These are phyloP conservation scores for Chenopodium album DNA, from an alignment of 148 eudicot genomes.

Conservation along the genomic window DNA sequence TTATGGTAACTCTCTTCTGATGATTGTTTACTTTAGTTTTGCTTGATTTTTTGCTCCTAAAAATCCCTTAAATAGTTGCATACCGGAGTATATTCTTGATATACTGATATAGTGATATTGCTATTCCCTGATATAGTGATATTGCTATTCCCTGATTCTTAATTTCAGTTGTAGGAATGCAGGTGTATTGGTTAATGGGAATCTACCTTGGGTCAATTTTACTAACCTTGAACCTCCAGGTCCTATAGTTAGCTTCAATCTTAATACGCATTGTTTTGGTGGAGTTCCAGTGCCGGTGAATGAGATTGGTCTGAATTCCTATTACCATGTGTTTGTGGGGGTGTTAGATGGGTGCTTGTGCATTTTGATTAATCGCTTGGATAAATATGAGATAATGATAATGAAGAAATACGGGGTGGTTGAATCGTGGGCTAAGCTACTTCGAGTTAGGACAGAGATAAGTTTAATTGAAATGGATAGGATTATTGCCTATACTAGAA, in stretches of 20 bases:
- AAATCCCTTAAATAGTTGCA: too few relatives aligned
- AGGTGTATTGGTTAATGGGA: slow-evolving; percentile 13
- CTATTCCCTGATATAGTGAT: too few relatives aligned
- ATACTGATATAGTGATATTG: neutral
- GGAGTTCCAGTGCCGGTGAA: slow-evolving; percentile 7
- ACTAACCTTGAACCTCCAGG: neutral
- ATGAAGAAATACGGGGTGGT: slow-evolving; percentile 28
- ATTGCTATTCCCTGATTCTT: neutral
- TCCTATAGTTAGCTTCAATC: slow-evolving; percentile 15
- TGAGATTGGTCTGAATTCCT: neutral
- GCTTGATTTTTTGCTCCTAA: too few relatives aligned
- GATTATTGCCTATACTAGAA: neutral
- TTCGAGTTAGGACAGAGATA: neutral
- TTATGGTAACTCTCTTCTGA: too few relatives aligned
- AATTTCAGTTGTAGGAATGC: neutral
- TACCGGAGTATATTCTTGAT: too few relatives aligned
- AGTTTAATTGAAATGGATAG: neutral
- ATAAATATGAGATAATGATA: slow-evolving; percentile 1
- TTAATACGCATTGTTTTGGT: neutral
- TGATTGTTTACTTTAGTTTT: too few relatives aligned
- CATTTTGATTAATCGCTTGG: neutral
- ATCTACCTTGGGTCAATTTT: slow-evolving; percentile 16
- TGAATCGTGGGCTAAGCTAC: slow-evolving; percentile 16
- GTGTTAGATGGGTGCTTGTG: slow-evolving; percentile 26
- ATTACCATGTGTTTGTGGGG: neutral